Evolutionary conservation across 2,329 filamentous ascomycete species (phyloP), one percentile per base, ranked within the genome.

Genomic region (Diplodia mutila): DNA sequence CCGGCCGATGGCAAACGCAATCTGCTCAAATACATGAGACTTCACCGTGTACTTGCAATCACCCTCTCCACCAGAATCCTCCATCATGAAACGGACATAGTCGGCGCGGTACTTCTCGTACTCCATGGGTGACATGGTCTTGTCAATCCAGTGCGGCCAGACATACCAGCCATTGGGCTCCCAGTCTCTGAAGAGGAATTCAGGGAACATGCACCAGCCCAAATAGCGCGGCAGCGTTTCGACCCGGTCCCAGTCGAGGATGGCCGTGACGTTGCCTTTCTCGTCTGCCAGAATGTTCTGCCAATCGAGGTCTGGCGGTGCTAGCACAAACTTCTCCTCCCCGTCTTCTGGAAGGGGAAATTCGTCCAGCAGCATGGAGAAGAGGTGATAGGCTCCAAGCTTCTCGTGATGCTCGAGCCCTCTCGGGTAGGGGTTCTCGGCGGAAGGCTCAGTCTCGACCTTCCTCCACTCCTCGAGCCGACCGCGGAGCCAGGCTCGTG

Each of bases 231-330:
- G 61, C 14, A 48, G 11, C 2, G 66, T 69, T 18, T 61, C 66
- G 9, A 32, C 46, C 21, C 66, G 52, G 48, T 68, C 66, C 68
- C 68, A 69, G 25, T 68, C 61, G 25, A 69, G 37, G 42, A 68
- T 55, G 25, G 46, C 68, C 4, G 52, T 67, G 54, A 68, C 61
- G 29, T 65, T 66, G 16, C 66, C 66, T 21, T 68, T 14, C 2
- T 64, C 68, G 49, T 65, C 66, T 12, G 57, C 66, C 7, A 69
- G 48, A 9, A 65, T 65, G 12, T 68, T 69, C 25, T 68, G 66
- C 12, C 21, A 53, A 48, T 68, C 66, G 16, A 66, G 68, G 61
- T 69, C 68, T 21, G 57, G 68, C n/a, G 29, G 65, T 9, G 21
- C 18, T 9, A 67, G 27, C 21, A 55, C 27, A 27, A 61, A 69